Evolutionary conservation across 352 stramenopile genomes (phyloP), one percentile per base, ranked within the genome.

Genomic region (Phytophthora colocasiae): DNA sequence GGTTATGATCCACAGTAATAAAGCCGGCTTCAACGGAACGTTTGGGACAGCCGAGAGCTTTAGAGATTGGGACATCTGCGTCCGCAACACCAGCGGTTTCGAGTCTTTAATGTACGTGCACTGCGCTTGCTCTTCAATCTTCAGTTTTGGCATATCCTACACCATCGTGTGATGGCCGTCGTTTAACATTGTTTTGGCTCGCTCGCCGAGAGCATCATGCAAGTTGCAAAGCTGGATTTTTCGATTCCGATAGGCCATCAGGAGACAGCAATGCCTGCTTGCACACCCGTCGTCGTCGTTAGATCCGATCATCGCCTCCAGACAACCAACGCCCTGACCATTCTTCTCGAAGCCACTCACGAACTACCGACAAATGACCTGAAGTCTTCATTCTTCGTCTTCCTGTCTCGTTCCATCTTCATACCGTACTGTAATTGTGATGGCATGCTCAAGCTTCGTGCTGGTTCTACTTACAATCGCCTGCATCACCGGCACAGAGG

Each of bases 191-290:
- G 36, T 10, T 19, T 44, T 24, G 41, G 54, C 52, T 60, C 12
- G 31, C 31, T 36, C 29, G 29, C 29, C 29, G 29, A 34, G 29
- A 34, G 29, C 39, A 41, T 12, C 22, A 10, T 15, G 27, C 44
- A 47, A 26, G 40, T 59, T 45, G 6, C 31, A 9, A 36, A 40
- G 14, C 55, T 63, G 55, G 55, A 49, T 63, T 63, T 63, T 63
- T 56, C 55, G 46, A 53, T 43, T 12, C 51, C 26, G 48, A 56
- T 58, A 36, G 36, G 50, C 34, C 34, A 41, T 29, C 14, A 36
- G 29, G 43, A 53, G n/a, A 34, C 56, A 64, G 39, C 56, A 44
- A 50, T 48, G 55, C 55, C 6, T 46, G 32, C 15, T 15, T 34
- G 55, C 14, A 52, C 39, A 40, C 22, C 29, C n/a, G 27, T 6